Evolutionary conservation across 2,329 filamentous ascomycete species (phyloP), one percentile per base, ranked within the genome.

Genomic region (Aaosphaeria pasadenensis): DNA sequence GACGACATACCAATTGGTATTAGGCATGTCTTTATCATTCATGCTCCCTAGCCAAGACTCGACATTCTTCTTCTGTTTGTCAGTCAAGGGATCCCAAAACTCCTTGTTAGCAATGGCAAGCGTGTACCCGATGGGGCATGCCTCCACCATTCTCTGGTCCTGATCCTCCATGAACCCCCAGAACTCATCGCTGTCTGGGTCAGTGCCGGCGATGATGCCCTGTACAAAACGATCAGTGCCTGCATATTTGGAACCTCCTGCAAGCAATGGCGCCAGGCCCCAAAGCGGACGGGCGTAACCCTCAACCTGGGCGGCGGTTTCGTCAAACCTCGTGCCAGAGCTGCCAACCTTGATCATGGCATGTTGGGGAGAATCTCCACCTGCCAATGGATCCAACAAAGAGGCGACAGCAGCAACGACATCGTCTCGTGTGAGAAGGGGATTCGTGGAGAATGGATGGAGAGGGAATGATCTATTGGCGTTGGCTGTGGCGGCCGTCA

Each of bases 81-180:
- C 78, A 2, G 77, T 81, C 58, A 91, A 72, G 1, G 79, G 81
- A 11, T 84, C 74, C 86, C 87, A 91, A 49, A 90, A 79, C 57
- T 64, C 77, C 74, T 66, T 71, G 30, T 77, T 75, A 32, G 84
- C 86, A 45, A 90, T 84, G 31, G 86, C 87, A 45, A 92, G 74
- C 1, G 87, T 82, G 59, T 84, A 91, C 0, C 88, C 88, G 49
- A 91, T 77, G 1, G 88, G 87, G 62, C 87, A 91, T 78, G 90
- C 89, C 66, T 92, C 88, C 2, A 91, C 88, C 88, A 91, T 91
- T 29, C 88, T 77, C 74, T 91, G 88, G 62, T 91, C 88, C 48
- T 86, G 84, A 62, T 91, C 87, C 55, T 84, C 78, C 54, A 88
- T 86, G 47, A 82, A 84, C 0, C 87, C 88, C 88, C 88, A 92